Conservation (phyloP, 2,329 filamentous ascomycete species). For the Aspergillus terreus region DNA sequence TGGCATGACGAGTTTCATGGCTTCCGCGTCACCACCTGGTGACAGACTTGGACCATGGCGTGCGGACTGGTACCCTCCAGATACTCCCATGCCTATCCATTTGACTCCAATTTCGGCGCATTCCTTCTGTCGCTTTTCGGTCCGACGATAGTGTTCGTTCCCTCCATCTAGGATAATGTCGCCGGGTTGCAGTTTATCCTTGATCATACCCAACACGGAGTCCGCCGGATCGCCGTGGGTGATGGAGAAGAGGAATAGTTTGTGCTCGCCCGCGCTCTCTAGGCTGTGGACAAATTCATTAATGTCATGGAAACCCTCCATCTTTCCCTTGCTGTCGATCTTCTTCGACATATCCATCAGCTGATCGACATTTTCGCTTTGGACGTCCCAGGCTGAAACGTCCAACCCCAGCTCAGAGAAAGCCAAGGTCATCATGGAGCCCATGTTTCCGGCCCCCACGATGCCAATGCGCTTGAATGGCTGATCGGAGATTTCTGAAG, state of each 20-base stretch:
- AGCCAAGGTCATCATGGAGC: slow-evolving; percentile 41
- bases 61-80: slow-evolving; percentile 66
- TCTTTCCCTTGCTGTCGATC: slow-evolving; percentile 26
- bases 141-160: slow-evolving; percentile 65
- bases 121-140: slow-evolving; percentile 59
- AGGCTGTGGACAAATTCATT: slow-evolving; percentile 34
- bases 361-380: slow-evolving; percentile 31
- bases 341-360: slow-evolving; percentile 22
- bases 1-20: slow-evolving; percentile 58
- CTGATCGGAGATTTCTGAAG: slow-evolving; percentile 12
- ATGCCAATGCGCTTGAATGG: slow-evolving; percentile 37
- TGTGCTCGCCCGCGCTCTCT: slow-evolving; percentile 26
- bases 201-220: slow-evolving; percentile 36
- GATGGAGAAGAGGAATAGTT: slow-evolving; percentile 40
- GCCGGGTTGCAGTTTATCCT: slow-evolving; percentile 52
- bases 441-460: slow-evolving; percentile 41
- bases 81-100: slow-evolving; percentile 66
- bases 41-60: slow-evolving; percentile 65
- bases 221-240: slow-evolving; percentile 39
- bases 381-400: slow-evolving; percentile 39
- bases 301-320: slow-evolving; percentile 33
- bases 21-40: slow-evolving; percentile 58
- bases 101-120: slow-evolving; percentile 56
- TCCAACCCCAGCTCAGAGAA: slow-evolving; percentile 37
- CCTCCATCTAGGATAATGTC: slow-evolving; percentile 68